Conservation (phyloP, 2,329 filamentous ascomycete genomes). For the Tolypocladium paradoxum region DNA sequence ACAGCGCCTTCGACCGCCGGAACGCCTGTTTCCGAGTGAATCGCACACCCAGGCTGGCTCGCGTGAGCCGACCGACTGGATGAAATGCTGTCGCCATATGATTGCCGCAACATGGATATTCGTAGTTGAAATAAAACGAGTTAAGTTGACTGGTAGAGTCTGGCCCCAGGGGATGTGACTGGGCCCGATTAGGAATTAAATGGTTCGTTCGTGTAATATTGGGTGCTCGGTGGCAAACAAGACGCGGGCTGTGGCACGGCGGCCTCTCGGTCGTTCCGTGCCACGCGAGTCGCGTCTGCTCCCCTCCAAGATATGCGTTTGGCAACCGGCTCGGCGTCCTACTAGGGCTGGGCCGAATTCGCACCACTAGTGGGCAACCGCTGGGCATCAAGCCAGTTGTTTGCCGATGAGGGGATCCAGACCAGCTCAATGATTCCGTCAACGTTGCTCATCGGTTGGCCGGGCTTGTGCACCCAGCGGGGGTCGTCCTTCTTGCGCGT, state of each 20-base stretch:
- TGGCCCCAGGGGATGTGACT: background rate
- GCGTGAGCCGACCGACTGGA: background rate
- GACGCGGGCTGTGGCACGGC: background rate
- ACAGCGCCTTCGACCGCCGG: background rate
- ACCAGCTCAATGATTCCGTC: constrained; percentile 48
- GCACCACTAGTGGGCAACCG: background rate
- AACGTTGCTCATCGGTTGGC: constrained; percentile 36
- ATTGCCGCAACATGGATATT: background rate
- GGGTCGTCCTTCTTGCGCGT: constrained; percentile 40
- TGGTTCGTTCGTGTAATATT: background rate
- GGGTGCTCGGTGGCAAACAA: background rate
- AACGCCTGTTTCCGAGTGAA: background rate
- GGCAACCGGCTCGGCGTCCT: background rate
- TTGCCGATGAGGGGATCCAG: constrained; percentile 32
- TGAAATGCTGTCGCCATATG: background rate
- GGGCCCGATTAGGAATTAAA: background rate
- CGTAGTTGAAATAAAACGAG: background rate
- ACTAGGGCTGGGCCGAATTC: background rate
- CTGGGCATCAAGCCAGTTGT: background rate
- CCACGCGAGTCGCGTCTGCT: background rate
- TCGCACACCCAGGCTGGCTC: background rate
- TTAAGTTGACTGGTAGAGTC: background rate
- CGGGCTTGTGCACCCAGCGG: constrained; percentile 38
- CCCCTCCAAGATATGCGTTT: background rate
- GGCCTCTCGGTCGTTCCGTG: background rate